phyloP scores from a whole-genome alignment of 106 monocot genomes.

The Iris macrosiphon region DNA sequence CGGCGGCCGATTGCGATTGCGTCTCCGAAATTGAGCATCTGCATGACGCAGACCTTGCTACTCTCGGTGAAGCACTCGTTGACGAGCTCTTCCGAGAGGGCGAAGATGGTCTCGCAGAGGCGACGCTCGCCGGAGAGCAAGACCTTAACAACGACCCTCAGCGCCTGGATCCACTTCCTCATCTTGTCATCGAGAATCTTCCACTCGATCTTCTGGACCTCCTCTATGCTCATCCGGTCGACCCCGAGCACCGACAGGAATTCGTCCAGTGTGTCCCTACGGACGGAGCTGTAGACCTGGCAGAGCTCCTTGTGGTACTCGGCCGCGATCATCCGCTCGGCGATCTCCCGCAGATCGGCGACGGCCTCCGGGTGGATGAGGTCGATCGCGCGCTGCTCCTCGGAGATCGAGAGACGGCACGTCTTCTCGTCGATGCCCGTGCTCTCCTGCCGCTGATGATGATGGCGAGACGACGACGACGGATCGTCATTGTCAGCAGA shows the following conservation, averaged over 20 bases:
- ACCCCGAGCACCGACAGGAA: slow-evolving; percentile 27
- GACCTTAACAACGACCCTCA: slow-evolving; percentile 6
- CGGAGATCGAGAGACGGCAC: not conserved
- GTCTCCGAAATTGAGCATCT: slow-evolving; percentile 40
- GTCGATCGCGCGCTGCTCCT: not conserved
- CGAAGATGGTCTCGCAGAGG: slow-evolving; percentile 23
- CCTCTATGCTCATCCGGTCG: slow-evolving; percentile 45
- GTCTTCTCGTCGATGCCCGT: not conserved
- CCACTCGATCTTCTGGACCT: slow-evolving; percentile 42
- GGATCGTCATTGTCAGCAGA: not conserved
- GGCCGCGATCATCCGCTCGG: slow-evolving; percentile 8
- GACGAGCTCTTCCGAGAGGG: not conserved
- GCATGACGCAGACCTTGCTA: slow-evolving; percentile 26
- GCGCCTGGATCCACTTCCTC: slow-evolving; percentile 29
- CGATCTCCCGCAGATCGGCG: not conserved
- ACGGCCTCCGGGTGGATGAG: not conserved
- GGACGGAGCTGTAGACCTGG: slow-evolving; percentile 7
- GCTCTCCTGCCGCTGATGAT: too few relatives aligned
- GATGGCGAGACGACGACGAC: too few relatives aligned
- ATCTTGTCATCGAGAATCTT: slow-evolving; percentile 12
- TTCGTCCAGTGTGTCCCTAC: slow-evolving; percentile 34
- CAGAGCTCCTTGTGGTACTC: slow-evolving; percentile 9
- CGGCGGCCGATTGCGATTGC: slow-evolving; percentile 21
- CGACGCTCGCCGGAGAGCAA: slow-evolving; percentile 19
- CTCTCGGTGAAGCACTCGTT: slow-evolving; percentile 23